Percentiles rank a stretch among this genome's conserved stretches.
Conservation (phyloP, 2,329 filamentous ascomycete genomes). For the Monilinia fructigena region DNA sequence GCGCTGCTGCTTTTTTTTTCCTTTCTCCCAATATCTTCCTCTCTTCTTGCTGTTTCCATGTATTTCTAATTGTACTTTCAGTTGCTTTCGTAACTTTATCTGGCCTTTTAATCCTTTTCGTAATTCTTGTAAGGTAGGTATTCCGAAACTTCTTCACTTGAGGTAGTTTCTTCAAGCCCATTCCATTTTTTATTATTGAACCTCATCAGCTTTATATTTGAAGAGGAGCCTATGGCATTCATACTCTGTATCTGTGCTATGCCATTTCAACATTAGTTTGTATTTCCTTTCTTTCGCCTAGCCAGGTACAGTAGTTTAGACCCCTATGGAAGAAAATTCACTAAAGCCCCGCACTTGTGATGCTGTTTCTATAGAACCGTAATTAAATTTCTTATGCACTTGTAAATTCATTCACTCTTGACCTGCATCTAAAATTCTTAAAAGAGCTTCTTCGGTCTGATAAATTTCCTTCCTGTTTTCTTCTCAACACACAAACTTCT, state of each 20-base stretch:
- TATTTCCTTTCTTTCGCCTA: no score
- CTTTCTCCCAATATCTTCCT: neutral
- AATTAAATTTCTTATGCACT: neutral
- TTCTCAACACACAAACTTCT: neutral
- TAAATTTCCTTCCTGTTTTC: neutral
- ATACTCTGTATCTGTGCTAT: no score
- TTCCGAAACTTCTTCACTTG: no score
- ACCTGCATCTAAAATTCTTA: neutral
- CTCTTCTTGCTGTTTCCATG: neutral
- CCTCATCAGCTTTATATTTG: no score
- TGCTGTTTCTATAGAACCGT: neutral
- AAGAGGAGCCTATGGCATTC: no score
- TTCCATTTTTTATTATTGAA: neutral
- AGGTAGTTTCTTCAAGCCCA: no score
- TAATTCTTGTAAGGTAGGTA: no score
- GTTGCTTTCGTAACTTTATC: neutral
- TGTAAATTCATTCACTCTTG: neutral
- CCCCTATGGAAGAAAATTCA: no score
- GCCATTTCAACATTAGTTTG: no score
- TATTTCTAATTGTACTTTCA: neutral
- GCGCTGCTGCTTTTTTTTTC: neutral
- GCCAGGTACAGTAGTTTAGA: no score
- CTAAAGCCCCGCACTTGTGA: neutral
- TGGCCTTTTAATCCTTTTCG: neutral
- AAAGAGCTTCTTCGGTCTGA: neutral